A percentile compares a stretch with the other conserved stretches of the same genome.
These are phyloP conservation scores for Glycyrrhiza uralensis DNA, from an alignment of 306 rosid species.

Conservation along the genomic window DNA sequence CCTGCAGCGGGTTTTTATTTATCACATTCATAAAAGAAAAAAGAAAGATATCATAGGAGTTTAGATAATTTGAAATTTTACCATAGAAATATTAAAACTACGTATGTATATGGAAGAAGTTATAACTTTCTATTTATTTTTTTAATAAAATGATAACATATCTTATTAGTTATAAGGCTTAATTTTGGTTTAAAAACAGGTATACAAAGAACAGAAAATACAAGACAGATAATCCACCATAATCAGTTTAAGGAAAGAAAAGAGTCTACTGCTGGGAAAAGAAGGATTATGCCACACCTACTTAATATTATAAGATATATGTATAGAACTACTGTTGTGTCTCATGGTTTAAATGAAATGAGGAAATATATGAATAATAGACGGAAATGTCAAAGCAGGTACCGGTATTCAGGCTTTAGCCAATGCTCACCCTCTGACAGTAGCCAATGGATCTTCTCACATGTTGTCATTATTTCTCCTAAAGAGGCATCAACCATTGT, in stretches of 20 bases:
- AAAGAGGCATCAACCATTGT: constrained; percentile 92
- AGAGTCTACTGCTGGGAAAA: not conserved
- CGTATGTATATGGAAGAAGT: too few relatives aligned
- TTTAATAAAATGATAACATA: too few relatives aligned
- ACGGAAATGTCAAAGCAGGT: constrained; percentile 18
- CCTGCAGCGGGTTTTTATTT: constrained; percentile 47
- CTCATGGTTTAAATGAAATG: constrained; percentile 15
- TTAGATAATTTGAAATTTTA: not conserved
- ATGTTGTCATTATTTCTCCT: constrained; percentile 91
- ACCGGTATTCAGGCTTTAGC: constrained; percentile 90
- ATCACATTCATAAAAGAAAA: not conserved
- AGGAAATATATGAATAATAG: not conserved
- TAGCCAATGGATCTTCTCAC: constrained; percentile 97
- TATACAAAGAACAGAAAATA: not conserved
- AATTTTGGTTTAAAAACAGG: not conserved
- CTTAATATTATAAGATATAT: not conserved
- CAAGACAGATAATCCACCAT: not conserved
- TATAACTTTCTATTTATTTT: too few relatives aligned
- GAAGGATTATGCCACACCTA: not conserved
- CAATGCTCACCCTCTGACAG: constrained; percentile 88
- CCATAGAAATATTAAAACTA: not conserved
- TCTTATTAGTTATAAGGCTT: not conserved
- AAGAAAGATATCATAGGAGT: constrained; percentile 4
- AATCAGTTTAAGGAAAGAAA: constrained; percentile 8
- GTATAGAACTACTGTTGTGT: not conserved